Evolutionary conservation across 2,329 filamentous ascomycete species (phyloP), one percentile per base, ranked within the genome.

Genomic region (Stagonosporopsis chrysanthemi): DNA sequence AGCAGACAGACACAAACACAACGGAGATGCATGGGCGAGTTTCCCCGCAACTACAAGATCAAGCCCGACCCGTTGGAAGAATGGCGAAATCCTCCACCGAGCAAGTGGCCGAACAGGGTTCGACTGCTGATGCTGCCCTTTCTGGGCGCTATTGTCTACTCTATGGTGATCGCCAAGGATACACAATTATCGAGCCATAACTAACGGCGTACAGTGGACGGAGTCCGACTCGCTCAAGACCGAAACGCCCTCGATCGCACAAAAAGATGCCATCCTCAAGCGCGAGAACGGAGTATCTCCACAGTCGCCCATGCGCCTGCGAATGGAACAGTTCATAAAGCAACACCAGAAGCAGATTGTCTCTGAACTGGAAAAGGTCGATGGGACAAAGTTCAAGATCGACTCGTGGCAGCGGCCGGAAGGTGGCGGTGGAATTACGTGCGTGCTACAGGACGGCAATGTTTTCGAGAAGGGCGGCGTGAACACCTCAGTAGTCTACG

Each of bases 401-500:
- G 95, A 99, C 79, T 88, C 89, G 64, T 99, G 95, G 95, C 84
- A 87, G 60, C 88, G 95, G 48, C 88, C 90, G 56, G 88, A 92
- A 73, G 95, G 95, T 51, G 95, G 95, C 39, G 95, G 95, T 53
- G 95, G 95, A 64, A 93, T 94, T 68, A 96, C 92, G 15, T 97
- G 93, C 77, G 93, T 99, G 36, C 82, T 99, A 17, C 95, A 99
- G 77, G 92, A 97, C 64, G 93, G 95, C 66, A 94, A 96, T 61
- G 92, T 97, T 47, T 99, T 99, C 71, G 95, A 99, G 78, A 99
- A 99, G 80, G 95, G 91, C 41, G 95, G 95, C 28, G 92, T 98
- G 58, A 97, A 96, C 72, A 93, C 94, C 71, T 96, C 91, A 55
- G 88, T 98, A 60, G 95, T 99, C 46, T 98, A 99, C 74, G 95